Base-by-base conservation (phyloP, 495 filamentous ascomycete species). In the Staphylotrichum longicolle region DNA sequence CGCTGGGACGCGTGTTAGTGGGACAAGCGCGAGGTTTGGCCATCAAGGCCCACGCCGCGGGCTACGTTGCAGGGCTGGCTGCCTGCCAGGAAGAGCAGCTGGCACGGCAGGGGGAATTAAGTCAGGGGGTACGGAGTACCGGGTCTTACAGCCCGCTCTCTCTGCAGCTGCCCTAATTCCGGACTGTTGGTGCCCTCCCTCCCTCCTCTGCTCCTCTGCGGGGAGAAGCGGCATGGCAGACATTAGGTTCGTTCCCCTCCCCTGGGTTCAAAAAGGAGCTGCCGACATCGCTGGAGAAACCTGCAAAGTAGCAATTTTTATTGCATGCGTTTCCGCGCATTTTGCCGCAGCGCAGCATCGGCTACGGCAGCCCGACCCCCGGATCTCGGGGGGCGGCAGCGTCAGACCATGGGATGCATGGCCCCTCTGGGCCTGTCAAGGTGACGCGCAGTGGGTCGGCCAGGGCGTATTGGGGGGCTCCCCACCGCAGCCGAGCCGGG, bases 61-160 rank as follows among this genome's bases (percentile, higher is more conserved):
- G 54, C 60, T 47, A 62, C 52, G 53, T 57, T 62, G 45, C 60
- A 57, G 54, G 45, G 50, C 37, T 39, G 10, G 10, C 5, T 39
- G 37, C 37, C 52, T 54, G 45, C 59, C 63, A 54, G 63, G 59
- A 62, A 52, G 9, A 59, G 56, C 51, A 60, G 37, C 35, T 55
- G 58, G 33, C 9, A 20, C 57, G 58, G 50, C 42, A n/a, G 49
- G 30, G 10, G 30, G 40, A 15, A 52, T 20, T 47, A 41, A 15
- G 7, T 10, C 44, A 40, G 48, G 57, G 37, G 35, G 33, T 48
- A 37, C 27, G 20, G 20, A 27, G 20, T 27, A 27, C 20, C 20
- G 20, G 20, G 20, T 27, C 20, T 27, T 27, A 57, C 40, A 56
- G 54, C 40, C 30, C 27, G 46, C 2, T 2, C 4, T 4, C 39